Base-by-base conservation (phyloP, 768 basidiomycete species). In the Lactifluus rugatus region DNA sequence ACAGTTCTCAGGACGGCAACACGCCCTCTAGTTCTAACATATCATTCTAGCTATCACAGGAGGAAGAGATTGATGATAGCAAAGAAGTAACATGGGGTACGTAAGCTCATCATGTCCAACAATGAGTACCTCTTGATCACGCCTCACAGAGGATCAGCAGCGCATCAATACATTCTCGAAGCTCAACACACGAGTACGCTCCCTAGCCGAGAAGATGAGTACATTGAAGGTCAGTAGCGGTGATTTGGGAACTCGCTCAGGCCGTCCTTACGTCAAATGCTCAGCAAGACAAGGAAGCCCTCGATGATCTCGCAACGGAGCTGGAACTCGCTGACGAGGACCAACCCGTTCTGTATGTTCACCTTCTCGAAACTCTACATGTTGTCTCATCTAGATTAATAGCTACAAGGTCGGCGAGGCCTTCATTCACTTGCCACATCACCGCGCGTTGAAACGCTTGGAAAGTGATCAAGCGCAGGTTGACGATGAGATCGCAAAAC, bases 261-360 rank as follows among this genome's bases (percentile, higher is more conserved):
- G n/a, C 10, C 42, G 21, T 42, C 26, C 57, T 50, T 47, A 46
- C 16, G 32, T 57, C 36, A 39, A 34, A 39, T 2, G n/a, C 53
- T 14, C 67, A 97, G 93, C 84, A 89, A 79, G 93, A 95, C 73
- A 94, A 94, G 72, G 94, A 96, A 65, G 87, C 92, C 2, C 80
- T 95, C 14, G 92, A 95, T 59, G 94, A 97, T 69, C 79, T 96
- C 31, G 73, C 82, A 1, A 87, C 80, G 46, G 94, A 96, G 66
- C 79, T 97, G 23, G 93, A 95, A 67, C 81, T 97, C 10, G 83
- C 85, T 1, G 92, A 95, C 61, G 92, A 94, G 65, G 86, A 89
- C 57, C 80, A 89, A 56, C 75, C 76, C 0, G 83, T 96, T 4
- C 67, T 93, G 89, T 93, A 64, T 56, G 87, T 70, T 37, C 34